Conservation (phyloP, 2,329 filamentous ascomycete genomes). For the Epichloe festucae region DNA sequence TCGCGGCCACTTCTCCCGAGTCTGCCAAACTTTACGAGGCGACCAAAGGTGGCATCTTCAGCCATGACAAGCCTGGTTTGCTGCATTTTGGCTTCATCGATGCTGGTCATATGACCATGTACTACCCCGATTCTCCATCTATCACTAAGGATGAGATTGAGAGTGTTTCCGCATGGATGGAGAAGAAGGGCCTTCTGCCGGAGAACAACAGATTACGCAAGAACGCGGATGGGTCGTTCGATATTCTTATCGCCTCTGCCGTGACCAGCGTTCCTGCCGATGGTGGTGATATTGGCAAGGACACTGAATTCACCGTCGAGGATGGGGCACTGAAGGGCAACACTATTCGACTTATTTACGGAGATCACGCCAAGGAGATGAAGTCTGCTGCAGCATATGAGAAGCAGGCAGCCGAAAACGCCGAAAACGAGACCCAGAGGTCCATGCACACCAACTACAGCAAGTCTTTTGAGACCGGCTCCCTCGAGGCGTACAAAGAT, state of each 20-base stretch:
- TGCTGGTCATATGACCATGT: constrained; percentile 65
- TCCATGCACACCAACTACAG: constrained; percentile 63
- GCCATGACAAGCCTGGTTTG: constrained; percentile 46
- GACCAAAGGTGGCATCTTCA: constrained; percentile 61
- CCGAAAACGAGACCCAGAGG: constrained; percentile 61
- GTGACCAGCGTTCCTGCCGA: constrained; percentile 42
- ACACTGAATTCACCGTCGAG: constrained; percentile 45
- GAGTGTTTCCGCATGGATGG: constrained; percentile 59
- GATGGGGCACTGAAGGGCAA: constrained; percentile 51
- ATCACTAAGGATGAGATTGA: constrained; percentile 67
- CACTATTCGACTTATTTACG: constrained; percentile 58
- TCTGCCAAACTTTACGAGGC: constrained; percentile 52
- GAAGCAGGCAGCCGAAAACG: constrained; percentile 53
- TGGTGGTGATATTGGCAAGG: constrained; percentile 57
- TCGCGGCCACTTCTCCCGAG: constrained; percentile 48
- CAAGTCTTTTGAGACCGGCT: constrained; percentile 62
- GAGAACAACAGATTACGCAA: constrained; percentile 71
- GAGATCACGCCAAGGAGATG: constrained; percentile 64
- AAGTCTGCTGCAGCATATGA: constrained; percentile 52
- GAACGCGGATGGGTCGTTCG: constrained; percentile 48
- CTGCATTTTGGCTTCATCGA: constrained; percentile 69
- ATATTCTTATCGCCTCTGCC: constrained; percentile 63
- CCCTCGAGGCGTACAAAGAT: constrained; percentile 66
- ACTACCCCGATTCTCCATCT: constrained; percentile 63
- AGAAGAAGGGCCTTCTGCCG: constrained; percentile 54